phyloP scores from a whole-genome alignment of 2,329 filamentous ascomycete genomes.

The Blastomyces silverae region DNA sequence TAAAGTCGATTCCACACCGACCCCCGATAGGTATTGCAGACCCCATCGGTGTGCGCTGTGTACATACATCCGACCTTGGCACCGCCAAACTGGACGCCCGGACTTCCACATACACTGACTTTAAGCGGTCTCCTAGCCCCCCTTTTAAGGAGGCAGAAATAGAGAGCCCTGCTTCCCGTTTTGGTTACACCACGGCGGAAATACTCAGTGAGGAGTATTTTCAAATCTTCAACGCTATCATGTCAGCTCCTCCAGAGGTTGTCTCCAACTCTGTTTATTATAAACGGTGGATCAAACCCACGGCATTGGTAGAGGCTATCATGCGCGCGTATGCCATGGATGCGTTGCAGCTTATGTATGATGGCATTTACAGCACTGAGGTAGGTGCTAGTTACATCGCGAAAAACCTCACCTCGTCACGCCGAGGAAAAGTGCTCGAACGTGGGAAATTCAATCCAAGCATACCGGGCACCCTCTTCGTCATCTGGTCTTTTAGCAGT shows the following conservation, averaged over 20 bases:
- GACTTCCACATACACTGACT: constrained; percentile 10
- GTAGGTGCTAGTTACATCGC: constrained; percentile 2
- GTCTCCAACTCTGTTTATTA: constrained; percentile 12
- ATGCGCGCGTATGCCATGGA: constrained; percentile 18
- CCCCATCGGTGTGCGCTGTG: constrained; percentile 13
- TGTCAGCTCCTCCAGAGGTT: background rate
- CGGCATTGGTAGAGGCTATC: background rate
- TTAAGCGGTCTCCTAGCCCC: constrained; percentile 6
- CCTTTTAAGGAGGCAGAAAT: background rate
- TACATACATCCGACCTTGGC: constrained; percentile 4
- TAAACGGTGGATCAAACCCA: constrained; percentile 1
- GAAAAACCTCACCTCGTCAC: constrained; percentile 11
- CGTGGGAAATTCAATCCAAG: constrained; percentile 6
- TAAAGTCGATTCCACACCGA: background rate
- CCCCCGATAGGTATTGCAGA: background rate
- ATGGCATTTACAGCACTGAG: constrained; percentile 10
- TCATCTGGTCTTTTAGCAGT: constrained; percentile 16
- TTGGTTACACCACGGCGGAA: background rate
- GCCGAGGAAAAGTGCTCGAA: constrained; percentile 12
- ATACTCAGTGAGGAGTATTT: background rate
- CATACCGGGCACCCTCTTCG: constrained; percentile 5
- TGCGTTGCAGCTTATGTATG: constrained; percentile 16
- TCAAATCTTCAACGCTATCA: constrained; percentile 8
- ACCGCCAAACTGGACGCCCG: constrained; percentile 6
- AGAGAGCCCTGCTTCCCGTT: constrained; percentile 1